Conservation (phyloP, 2,329 filamentous ascomycete species). For the Aspergillus pseudoglaucus region DNA sequence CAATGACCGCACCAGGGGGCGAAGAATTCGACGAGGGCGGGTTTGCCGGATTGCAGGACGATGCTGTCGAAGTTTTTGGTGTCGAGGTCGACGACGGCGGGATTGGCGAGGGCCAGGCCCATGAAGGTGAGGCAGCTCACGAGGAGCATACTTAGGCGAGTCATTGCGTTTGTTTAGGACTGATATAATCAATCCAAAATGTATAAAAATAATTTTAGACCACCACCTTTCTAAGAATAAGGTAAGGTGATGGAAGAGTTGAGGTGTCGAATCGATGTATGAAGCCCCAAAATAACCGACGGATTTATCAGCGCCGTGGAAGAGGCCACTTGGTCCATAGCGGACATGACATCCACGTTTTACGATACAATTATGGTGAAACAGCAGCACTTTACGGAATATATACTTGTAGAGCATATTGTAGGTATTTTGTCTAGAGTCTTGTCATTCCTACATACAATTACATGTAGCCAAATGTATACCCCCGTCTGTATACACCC, state of each 20-base stretch:
- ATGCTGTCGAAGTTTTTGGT: conserved; percentile 87
- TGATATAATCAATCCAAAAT: neutral
- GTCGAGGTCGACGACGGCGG: conserved; percentile 81
- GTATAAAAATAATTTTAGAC: neutral
- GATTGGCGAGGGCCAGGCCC: conserved; percentile 59
- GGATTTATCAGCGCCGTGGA: conserved; percentile 13
- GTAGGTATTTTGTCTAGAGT: neutral
- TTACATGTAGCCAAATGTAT: neutral
- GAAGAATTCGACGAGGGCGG: conserved; percentile 95
- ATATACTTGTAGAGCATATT: neutral
- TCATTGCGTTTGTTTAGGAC: conserved; percentile 30
- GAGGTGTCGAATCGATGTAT: neutral
- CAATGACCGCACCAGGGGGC: conserved; percentile 99
- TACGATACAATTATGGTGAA: neutral
- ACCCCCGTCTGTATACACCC: neutral
- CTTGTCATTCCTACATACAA: conserved; percentile 4
- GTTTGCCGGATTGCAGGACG: conserved; percentile 86
- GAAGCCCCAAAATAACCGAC: neutral
- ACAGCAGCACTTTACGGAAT: neutral
- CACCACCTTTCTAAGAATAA: neutral
- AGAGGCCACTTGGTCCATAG: conserved; percentile 30
- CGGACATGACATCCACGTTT: neutral
- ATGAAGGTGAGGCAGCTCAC: conserved; percentile 42
- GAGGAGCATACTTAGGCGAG: conserved; percentile 41
- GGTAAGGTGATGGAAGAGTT: neutral